phyloP scores from a whole-genome alignment of 192 early-diverging fungal genomes.

The Helicostylum pulchrum region DNA sequence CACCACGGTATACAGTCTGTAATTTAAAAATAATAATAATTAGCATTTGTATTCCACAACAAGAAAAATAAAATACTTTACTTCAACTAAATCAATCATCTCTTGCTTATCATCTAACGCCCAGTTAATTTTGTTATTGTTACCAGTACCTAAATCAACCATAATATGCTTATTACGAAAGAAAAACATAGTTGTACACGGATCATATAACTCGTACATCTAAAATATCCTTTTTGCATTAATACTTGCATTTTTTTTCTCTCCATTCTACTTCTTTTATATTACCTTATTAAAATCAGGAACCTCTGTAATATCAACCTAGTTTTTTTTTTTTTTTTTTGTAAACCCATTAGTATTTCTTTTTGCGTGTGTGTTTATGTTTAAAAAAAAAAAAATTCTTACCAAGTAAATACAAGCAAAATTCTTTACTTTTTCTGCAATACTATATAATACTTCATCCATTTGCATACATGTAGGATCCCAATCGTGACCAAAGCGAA shows the following conservation, averaged over 20 bases:
- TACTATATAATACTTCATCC: conserved; percentile 93
- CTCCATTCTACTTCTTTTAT: not conserved
- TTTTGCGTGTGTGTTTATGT: not conserved
- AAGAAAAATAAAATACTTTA: conserved; percentile 4
- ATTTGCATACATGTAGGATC: conserved; percentile 94
- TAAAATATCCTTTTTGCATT: conserved; percentile 37
- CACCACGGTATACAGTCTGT: conserved; percentile 85
- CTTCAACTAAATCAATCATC: conserved; percentile 88
- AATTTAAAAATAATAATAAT: not conserved
- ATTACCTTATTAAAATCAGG: conserved; percentile 82
- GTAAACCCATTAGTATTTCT: not conserved
- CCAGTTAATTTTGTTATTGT: conserved; percentile 99
- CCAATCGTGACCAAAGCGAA: conserved; percentile 94
- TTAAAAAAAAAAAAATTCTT: not conserved
- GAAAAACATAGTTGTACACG: conserved; percentile 98
- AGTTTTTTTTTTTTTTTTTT: not conserved
- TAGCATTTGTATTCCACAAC: not conserved
- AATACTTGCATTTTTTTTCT: not conserved
- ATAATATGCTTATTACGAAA: conserved; percentile 96
- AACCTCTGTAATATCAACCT: conserved; percentile 90
- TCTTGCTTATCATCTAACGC: conserved; percentile 92
- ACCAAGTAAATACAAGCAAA: conserved; percentile 96
- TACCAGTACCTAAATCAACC: conserved; percentile 98
- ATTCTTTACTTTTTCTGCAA: conserved; percentile 95
- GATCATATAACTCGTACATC: conserved; percentile 99